Percentiles rank a stretch among this genome's conserved stretches.
phyloP scores from a whole-genome alignment of 768 basidiomycete species.

The Kwoniella sp. region DNA sequence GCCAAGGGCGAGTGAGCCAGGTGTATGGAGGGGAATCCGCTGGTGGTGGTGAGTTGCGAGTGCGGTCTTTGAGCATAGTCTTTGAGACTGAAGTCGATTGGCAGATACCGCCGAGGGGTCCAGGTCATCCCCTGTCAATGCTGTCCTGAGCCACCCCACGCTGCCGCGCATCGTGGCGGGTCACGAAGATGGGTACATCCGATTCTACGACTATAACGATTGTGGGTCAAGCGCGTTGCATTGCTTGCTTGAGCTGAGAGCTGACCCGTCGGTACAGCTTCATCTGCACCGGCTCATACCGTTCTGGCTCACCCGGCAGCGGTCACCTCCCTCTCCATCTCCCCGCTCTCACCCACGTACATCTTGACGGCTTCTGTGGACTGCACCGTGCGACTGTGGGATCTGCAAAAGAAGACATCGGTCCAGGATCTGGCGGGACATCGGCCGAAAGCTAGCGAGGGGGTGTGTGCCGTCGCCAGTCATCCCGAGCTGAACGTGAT shows the following conservation, averaged over 20 bases:
- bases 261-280: slow-evolving; percentile 1
- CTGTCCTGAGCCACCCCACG: slow-evolving; percentile 66
- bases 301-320: slow-evolving; percentile 87
- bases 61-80: no score
- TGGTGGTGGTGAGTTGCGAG: slow-evolving; percentile 47
- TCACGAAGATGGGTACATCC: slow-evolving; percentile 89
- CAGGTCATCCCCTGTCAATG: slow-evolving; percentile 30
- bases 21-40: slow-evolving; percentile 55
- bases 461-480: slow-evolving; percentile 81
- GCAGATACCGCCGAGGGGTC: neutral
- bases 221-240: no score
- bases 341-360: slow-evolving; percentile 70
- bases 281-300: slow-evolving; percentile 81
- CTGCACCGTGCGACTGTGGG: slow-evolving; percentile 92
- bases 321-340: slow-evolving; percentile 84
- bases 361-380: slow-evolving; percentile 89
- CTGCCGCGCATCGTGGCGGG: slow-evolving; percentile 81
- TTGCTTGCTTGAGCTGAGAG: no score
- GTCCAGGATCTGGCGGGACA: slow-evolving; percentile 82
- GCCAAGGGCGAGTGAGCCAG: slow-evolving; percentile 47
- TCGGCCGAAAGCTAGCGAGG: slow-evolving; percentile 82
- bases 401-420: slow-evolving; percentile 66
- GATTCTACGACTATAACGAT: slow-evolving; percentile 80
- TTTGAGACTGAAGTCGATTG: neutral
- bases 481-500: slow-evolving; percentile 78